phyloP scores from a whole-genome alignment of 192 early-diverging fungal species.

The Coemansia sp. region DNA sequence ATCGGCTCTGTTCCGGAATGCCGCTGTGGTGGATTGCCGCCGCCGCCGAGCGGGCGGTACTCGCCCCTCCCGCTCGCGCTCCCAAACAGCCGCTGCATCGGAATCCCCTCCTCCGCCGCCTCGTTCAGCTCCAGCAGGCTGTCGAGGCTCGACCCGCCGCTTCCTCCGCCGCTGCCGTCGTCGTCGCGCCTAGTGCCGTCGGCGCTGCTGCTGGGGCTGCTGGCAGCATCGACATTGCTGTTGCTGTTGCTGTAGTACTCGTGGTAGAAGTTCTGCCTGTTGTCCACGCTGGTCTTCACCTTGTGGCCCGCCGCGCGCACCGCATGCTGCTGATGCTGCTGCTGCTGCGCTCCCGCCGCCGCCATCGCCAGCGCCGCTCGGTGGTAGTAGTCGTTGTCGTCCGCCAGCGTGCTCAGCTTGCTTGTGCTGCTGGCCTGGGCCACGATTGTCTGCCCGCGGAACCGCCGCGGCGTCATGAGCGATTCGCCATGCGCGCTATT shows the following conservation, averaged over 20 bases:
- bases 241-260: background rate
- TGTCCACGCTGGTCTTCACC: constrained; percentile 1
- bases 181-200: background rate
- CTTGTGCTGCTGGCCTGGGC: constrained; percentile 17
- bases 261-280: background rate
- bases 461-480: constrained; percentile 10
- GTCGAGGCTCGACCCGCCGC: constrained; percentile 7
- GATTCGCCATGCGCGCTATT: background rate
- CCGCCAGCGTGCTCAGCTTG: constrained; percentile 11
- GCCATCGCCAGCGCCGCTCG: no score
- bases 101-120: background rate
- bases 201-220: background rate
- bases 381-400: background rate
- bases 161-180: background rate
- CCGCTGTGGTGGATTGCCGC: background rate
- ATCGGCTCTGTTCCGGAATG: constrained; percentile 21
- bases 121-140: background rate
- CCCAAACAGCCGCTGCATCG: constrained; percentile 8
- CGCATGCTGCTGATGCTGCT: constrained; percentile 14
- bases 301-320: constrained; percentile 1
- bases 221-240: no score
- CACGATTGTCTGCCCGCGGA: constrained; percentile 7
- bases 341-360: no score
- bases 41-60: constrained; percentile 6
- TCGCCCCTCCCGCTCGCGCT: background rate